Evolutionary conservation across 148 eudicot species (phyloP).

Genomic region (Camellia lanceoleosa): DNA sequence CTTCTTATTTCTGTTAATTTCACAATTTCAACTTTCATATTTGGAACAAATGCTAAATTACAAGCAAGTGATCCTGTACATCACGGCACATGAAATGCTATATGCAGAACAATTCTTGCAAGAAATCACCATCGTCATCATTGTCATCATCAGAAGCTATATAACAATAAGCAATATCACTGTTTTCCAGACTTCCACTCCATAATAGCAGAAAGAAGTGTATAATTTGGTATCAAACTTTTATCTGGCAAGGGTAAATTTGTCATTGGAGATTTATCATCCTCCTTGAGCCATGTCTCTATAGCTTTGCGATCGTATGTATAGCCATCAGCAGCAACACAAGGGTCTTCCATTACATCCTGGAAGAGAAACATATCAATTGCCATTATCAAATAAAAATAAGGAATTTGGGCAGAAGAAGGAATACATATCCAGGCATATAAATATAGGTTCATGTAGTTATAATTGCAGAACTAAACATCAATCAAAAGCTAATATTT

Average conservation of each 20-base stretch:
- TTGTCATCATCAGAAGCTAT: not conserved
- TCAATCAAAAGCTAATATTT: not conserved
- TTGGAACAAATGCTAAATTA: not conserved
- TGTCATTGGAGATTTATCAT: conserved; percentile 73
- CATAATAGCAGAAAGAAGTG: conserved; percentile 67
- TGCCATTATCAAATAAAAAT: not conserved
- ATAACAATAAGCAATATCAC: too few species aligned
- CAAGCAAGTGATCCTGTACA: not conserved
- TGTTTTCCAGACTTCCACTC: conserved; percentile 50
- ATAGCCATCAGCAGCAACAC: conserved; percentile 89
- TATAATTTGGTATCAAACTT: conserved; percentile 56
- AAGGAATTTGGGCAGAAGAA: not conserved
- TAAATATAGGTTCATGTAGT: not conserved
- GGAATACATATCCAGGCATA: not conserved
- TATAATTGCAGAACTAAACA: not conserved
- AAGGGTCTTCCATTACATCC: conserved; percentile 84
- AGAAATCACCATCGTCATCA: not conserved
- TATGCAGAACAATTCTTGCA: not conserved
- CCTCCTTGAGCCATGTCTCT: conserved; percentile 64
- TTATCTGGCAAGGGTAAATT: conserved; percentile 55
- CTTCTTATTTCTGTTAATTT: not conserved
- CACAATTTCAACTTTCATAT: not conserved
- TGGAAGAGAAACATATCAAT: conserved; percentile 24
- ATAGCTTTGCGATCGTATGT: conserved; percentile 82
- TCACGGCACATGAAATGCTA: conserved; percentile 1